Evolutionary conservation across 2,329 filamentous ascomycete genomes (phyloP), one percentile per base, ranked within the genome.

Genomic region (Chaetothyriales sp.): DNA sequence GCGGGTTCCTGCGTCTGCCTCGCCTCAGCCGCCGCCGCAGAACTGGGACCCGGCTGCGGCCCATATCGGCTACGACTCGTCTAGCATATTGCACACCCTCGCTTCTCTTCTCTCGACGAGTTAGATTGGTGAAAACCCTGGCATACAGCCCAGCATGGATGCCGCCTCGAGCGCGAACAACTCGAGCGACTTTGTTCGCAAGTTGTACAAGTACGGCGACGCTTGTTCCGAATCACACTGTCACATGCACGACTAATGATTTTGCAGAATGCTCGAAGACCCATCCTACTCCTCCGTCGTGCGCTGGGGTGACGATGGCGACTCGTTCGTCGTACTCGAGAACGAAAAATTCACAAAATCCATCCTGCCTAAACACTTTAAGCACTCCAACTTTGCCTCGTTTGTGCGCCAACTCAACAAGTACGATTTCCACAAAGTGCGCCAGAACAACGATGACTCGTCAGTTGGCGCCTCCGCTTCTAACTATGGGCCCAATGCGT

Each of bases 291-390:
- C 89, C 62, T 84, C 85, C 55, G 89, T 97, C 55, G 92, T 97
- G 47, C 79, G 90, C 70, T 98, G 92, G 92, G 89, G 89, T 54
- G 88, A 94, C 60, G 84, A 89, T 58, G 89, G 89, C 50, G 87
- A 95, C 65, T 95, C 89, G 61, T 98, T 98, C 65, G 90, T 98
- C 53, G 94, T 98, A 48, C 75, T 97, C 50, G 92, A 98, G 80
- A 92, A 95, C 76, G 90, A 97, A 68, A 95, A 94, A 68, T 98
- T 98, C 65, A 97, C 92, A 19, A 95, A 95, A 67, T 85, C 86
- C 43, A 94, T 98, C 62, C 80, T 98, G 15, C 92, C 92, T 2
- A 95, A 97, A 66, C 89, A 97, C 64, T 98, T 98, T 76, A 98
- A 98, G 70, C 92, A 97, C 71, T 94, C 88, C 77, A 95, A 95